These are phyloP conservation scores for Elsinoe arachidis DNA, from an alignment of 2,329 filamentous ascomycete species.

Conservation along the genomic window DNA sequence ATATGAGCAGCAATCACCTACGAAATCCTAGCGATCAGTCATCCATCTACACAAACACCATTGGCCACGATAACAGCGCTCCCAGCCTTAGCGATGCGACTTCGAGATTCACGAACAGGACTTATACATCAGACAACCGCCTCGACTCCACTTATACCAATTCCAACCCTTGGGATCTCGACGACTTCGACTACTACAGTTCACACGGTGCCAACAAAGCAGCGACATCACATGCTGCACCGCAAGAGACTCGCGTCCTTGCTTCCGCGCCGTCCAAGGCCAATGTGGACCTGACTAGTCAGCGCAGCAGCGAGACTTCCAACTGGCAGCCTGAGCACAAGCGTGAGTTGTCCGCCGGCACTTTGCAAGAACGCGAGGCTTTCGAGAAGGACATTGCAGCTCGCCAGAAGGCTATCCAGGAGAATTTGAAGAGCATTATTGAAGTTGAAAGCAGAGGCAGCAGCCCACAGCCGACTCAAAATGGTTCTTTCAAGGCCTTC, in stretches of 20 bases:
- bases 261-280: constrained; percentile 14
- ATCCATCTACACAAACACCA: constrained; percentile 51
- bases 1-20: constrained; percentile 66
- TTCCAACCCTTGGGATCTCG: constrained; percentile 48
- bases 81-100: constrained; percentile 9
- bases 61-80: constrained; percentile 13
- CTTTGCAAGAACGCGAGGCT: constrained; percentile 54
- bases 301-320: constrained; percentile 8
- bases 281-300: constrained; percentile 2
- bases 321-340: constrained; percentile 30
- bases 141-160: constrained; percentile 42
- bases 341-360: constrained; percentile 42
- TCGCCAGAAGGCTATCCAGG: constrained; percentile 61
- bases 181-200: constrained; percentile 37
- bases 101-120: constrained; percentile 5
- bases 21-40: constrained; percentile 73
- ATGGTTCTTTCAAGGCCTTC: constrained; percentile 46
- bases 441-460: constrained; percentile 46
- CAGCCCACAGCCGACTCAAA: constrained; percentile 30
- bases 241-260: constrained; percentile 7
- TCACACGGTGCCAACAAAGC: constrained; percentile 30
- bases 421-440: constrained; percentile 61
- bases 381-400: constrained; percentile 66
- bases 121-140: constrained; percentile 26
- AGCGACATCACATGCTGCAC: constrained; percentile 25